Evolutionary conservation across 192 early-diverging fungal species (phyloP).

Genomic region (Thamnidium elegans): DNA sequence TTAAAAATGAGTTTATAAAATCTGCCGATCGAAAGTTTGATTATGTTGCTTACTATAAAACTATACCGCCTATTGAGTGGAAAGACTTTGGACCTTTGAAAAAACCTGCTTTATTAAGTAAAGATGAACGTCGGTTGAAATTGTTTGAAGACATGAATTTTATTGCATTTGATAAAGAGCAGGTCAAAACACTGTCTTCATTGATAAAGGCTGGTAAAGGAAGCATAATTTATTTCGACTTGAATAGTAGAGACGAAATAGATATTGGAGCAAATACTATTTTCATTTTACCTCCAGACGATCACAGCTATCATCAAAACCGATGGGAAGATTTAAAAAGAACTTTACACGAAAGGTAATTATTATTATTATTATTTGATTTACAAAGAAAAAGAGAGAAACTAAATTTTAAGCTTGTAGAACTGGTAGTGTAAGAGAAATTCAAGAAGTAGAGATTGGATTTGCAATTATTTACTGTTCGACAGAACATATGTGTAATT

Average conservation of each 20-base stretch:
- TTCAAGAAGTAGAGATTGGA: not conserved
- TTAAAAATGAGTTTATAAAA: not conserved
- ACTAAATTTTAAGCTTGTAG: no score
- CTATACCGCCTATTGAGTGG: not conserved
- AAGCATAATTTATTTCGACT: no score
- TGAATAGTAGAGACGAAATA: no score
- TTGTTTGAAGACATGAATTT: not conserved
- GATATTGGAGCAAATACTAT: no score
- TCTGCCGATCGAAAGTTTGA: not conserved
- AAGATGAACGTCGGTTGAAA: not conserved
- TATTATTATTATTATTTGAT: no score
- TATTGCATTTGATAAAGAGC: not conserved
- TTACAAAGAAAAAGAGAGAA: no score
- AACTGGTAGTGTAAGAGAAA: not conserved
- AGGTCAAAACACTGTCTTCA: no score
- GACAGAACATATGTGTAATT: not conserved
- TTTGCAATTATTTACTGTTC: not conserved
- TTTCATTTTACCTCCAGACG: no score
- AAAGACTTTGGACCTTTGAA: not conserved
- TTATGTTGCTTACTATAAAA: not conserved
- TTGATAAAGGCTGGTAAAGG: no score
- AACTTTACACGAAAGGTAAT: no score
- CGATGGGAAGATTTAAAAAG: no score
- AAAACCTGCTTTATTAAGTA: not conserved
- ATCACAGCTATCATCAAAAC: no score